These are phyloP conservation scores for Verticillium alfalfae DNA, from an alignment of 2,329 filamentous ascomycete genomes.

Conservation along the genomic window DNA sequence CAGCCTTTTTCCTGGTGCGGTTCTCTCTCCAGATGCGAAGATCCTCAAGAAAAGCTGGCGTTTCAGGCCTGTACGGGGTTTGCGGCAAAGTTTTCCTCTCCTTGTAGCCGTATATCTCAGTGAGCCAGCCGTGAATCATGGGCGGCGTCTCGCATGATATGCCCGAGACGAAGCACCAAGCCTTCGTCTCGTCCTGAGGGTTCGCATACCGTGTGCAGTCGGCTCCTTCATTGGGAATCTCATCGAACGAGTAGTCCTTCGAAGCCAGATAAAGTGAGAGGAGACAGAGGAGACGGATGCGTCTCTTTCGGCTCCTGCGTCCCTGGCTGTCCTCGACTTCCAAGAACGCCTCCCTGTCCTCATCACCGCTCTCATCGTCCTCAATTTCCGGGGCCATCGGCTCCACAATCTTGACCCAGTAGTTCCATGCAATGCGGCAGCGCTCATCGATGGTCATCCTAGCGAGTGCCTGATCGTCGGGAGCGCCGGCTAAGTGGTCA, in stretches of 20 bases:
- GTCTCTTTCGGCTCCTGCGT: neutral
- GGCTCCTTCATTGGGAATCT: neutral
- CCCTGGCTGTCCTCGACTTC: neutral
- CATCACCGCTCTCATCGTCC: neutral
- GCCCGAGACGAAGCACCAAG: neutral
- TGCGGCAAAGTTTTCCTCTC: neutral
- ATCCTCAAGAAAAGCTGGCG: neutral
- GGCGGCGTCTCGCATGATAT: neutral
- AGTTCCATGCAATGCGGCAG: conserved; percentile 1
- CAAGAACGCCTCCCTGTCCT: neutral
- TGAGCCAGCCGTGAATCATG: neutral
- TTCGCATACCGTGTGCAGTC: neutral
- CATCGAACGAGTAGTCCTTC: neutral
- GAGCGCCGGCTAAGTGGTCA: conserved; percentile 1
- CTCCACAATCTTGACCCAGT: conserved; percentile 4
- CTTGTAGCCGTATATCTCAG: neutral
- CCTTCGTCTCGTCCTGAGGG: neutral
- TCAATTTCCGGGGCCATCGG: neutral
- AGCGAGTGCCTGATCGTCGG: conserved; percentile 4
- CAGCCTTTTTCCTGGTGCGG: neutral
- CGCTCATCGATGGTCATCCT: conserved; percentile 1
- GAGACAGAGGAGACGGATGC: neutral
- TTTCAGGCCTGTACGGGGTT: neutral
- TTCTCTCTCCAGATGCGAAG: neutral
- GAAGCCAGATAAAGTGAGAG: neutral